Evolutionary conservation across 495 filamentous ascomycete genomes (phyloP), one percentile per base, ranked within the genome.

Genomic region (Aspergillus sparsus): DNA sequence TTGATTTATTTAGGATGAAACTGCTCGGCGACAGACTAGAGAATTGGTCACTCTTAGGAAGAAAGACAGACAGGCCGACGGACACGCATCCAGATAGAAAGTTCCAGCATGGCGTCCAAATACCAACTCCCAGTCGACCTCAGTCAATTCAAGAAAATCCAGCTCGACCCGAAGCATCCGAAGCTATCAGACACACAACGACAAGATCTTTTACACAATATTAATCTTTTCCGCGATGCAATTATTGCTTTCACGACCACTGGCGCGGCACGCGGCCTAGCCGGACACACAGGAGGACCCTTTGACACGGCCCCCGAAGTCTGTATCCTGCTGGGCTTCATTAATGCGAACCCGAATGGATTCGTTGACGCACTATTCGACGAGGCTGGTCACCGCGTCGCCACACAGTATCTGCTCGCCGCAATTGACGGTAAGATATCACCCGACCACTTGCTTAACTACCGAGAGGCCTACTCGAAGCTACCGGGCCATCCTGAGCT

Each of bases 271-370:
- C 74, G 74, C 15, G 74, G 74, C 3, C 67, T 75, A 6, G 63
- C 74, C 0, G 74, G 74, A 34, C 74, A 76, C 64, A 76, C 74
- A 9, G 74, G 74, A 36, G 74, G 74, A n/a, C 74, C 74, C 39
- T 76, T 74, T 64, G 74, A 76, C 63, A 76, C 74, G 6, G 72
- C 74, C 0, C 74, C 74, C 8, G 74, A 76, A 67, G 74, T 76
- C 32, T 75, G 72, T 42, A 68, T 76, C 18, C 62, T 76, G 34
- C 69, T 76, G 8, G 74, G 66, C 1, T 65, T 76, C 52, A 75
- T 76, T 10, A 74, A 74, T 16, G 69, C 61, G 32, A 71, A 70
- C 55, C 72, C 72, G 1, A 61, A 61, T 12, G 56, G 49, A 21
- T 75, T 64, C 55, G 61, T 70, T 13, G 72, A 76, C 50, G 71